Conservation (phyloP, 208 protist species). For the Acanthamoeba sp. region DNA sequence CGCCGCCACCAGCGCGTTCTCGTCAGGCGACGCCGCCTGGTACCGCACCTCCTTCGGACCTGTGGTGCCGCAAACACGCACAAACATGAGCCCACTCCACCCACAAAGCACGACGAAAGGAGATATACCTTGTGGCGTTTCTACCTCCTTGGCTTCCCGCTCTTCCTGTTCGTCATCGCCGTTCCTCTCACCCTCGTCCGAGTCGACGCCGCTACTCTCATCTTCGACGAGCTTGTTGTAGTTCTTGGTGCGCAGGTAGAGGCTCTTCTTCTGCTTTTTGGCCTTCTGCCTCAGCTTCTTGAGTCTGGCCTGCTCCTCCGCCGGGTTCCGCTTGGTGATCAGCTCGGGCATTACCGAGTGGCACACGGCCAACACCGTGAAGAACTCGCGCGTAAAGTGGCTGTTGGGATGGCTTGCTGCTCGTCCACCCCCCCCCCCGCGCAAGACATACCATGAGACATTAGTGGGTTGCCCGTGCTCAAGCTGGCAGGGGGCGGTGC, state of each 20-base stretch:
- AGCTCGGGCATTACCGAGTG: constrained; percentile 82
- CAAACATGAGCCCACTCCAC: background rate
- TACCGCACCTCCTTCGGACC: constrained; percentile 87
- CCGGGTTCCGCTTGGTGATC: constrained; percentile 55
- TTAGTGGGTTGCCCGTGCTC: background rate
- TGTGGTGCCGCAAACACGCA: background rate
- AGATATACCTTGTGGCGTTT: background rate
- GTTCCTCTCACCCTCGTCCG: background rate
- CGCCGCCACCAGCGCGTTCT: constrained; percentile 94
- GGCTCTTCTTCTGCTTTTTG: background rate
- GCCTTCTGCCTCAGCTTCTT: constrained; percentile 24
- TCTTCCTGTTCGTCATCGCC: background rate
- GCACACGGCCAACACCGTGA: constrained; percentile 76
- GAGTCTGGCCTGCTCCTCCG: constrained; percentile 11
- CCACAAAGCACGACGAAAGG: no score
- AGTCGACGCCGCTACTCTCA: background rate
- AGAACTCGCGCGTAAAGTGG: background rate
- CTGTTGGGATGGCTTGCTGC: constrained; percentile 34
- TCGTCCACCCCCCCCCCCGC: background rate
- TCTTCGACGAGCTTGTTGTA: constrained; percentile 37
- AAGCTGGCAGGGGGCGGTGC: no score
- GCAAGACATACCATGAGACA: background rate
- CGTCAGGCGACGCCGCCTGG: constrained; percentile 94
- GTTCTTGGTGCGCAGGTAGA: background rate
- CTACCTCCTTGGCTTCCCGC: background rate